phyloP scores from a whole-genome alignment of 805 yeast species.

The Nakazawaea holstii region DNA sequence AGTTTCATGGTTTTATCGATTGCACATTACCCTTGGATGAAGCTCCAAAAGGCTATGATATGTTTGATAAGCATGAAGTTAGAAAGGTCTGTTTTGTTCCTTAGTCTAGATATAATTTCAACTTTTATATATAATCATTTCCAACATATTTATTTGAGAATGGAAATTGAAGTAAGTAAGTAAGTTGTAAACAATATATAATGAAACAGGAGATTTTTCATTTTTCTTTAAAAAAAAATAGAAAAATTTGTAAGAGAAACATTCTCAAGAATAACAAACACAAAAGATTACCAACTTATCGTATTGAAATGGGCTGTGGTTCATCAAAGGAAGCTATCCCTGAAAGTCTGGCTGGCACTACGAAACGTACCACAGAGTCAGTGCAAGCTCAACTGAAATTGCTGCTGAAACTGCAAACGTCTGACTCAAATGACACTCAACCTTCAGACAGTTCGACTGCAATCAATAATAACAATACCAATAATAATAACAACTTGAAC shows the following conservation, averaged over 20 bases:
- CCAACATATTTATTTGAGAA: too few relatives aligned
- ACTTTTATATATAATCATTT: too few relatives aligned
- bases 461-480: not conserved
- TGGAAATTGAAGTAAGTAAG: too few relatives aligned
- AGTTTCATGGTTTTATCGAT: conserved; percentile 50
- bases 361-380: conserved; percentile 6
- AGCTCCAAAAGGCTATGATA: conserved; percentile 39
- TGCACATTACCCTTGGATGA: conserved; percentile 37
- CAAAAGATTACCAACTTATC: not conserved
- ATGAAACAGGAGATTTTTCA: too few relatives aligned
- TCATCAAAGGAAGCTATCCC: conserved; percentile 9
- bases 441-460: conserved; percentile 5
- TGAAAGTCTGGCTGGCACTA: not conserved
- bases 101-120: not conserved
- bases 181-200: too few relatives aligned
- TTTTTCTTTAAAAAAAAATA: too few relatives aligned
- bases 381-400: not conserved
- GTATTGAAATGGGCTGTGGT: conserved; percentile 10
- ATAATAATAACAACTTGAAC: not conserved
- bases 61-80: conserved; percentile 49
- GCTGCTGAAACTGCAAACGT: not conserved
- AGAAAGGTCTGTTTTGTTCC: conserved; percentile 46
- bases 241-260: too few relatives aligned
- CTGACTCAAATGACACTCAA: conserved; percentile 3
- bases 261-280: too few relatives aligned